A percentile compares a stretch with the other conserved stretches of the same genome.
Conservation (phyloP, 2,329 filamentous ascomycete species). For the Fusarium clavum region DNA sequence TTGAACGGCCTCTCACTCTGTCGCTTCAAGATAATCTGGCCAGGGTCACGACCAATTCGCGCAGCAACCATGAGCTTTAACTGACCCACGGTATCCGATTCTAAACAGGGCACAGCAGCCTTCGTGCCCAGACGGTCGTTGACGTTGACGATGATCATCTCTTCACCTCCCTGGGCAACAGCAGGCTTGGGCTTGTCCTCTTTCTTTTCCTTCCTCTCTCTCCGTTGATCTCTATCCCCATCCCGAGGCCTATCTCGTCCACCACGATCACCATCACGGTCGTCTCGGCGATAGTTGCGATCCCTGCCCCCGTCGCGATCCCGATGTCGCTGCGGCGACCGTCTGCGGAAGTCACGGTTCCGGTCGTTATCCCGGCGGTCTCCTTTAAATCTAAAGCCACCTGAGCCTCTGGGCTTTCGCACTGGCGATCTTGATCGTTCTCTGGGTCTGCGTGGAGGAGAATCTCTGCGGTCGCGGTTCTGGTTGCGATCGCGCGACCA, state of each 20-base stretch:
- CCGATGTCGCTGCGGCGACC: constrained; percentile 39
- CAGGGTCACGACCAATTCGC: constrained; percentile 86
- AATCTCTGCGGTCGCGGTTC: constrained; percentile 32
- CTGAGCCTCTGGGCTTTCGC: constrained; percentile 40
- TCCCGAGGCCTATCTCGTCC: constrained; percentile 30
- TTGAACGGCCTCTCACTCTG: constrained; percentile 96
- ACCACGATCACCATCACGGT: constrained; percentile 41
- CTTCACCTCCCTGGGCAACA: constrained; percentile 63
- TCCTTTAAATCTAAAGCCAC: constrained; percentile 46
- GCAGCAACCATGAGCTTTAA: constrained; percentile 94
- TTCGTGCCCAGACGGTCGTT: constrained; percentile 98
- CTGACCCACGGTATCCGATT: constrained; percentile 83
- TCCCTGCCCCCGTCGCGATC: constrained; percentile 37
- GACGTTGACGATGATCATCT: constrained; percentile 93
- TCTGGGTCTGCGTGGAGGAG: constrained; percentile 34
- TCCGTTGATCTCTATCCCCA: constrained; percentile 45
- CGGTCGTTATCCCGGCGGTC: constrained; percentile 42
- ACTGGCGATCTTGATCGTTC: constrained; percentile 42
- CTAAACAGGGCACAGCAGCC: constrained; percentile 88
- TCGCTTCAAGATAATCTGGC: constrained; percentile 91
- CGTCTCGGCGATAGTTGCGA: constrained; percentile 39
- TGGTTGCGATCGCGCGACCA: constrained; percentile 27
- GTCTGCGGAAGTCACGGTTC: constrained; percentile 41
- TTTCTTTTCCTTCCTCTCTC: constrained; percentile 50
- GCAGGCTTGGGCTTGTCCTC: constrained; percentile 54